These are phyloP conservation scores for Aspergillus unguis DNA, from an alignment of 2,329 filamentous ascomycete species.

Conservation along the genomic window DNA sequence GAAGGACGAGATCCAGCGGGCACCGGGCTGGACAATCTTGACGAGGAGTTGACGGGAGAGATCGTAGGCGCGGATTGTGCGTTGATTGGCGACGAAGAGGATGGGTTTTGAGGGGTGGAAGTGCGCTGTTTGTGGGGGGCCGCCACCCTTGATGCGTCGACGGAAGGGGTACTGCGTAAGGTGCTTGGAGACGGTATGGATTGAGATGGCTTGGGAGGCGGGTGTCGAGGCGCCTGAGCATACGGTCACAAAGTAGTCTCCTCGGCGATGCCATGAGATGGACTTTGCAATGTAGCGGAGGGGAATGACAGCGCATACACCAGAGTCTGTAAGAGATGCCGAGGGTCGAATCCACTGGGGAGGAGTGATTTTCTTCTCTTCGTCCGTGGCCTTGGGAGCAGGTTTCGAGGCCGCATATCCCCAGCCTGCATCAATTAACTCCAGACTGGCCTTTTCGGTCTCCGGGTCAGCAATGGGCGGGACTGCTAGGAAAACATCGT, in stretches of 20 bases:
- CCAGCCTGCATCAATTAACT: slow-evolving; percentile 82
- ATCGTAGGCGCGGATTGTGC: slow-evolving; percentile 90
- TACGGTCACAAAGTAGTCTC: slow-evolving; percentile 91
- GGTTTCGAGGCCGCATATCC: slow-evolving; percentile 72
- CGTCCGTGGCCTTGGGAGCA: slow-evolving; percentile 48
- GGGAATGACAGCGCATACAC: slow-evolving; percentile 76
- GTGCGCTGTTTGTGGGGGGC: slow-evolving; percentile 77
- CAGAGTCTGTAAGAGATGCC: slow-evolving; percentile 65
- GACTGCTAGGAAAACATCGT: slow-evolving; percentile 80
- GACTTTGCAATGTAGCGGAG: slow-evolving; percentile 79
- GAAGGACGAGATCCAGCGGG: slow-evolving; percentile 90
- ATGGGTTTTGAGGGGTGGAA: slow-evolving; percentile 93
- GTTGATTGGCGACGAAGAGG: slow-evolving; percentile 94
- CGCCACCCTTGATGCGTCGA: slow-evolving; percentile 63
- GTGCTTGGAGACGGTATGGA: slow-evolving; percentile 94
- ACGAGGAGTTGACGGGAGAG: slow-evolving; percentile 85
- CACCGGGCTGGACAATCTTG: slow-evolving; percentile 89
- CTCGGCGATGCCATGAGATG: slow-evolving; percentile 87
- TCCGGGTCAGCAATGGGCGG: slow-evolving; percentile 70
- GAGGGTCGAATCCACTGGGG: slow-evolving; percentile 82
- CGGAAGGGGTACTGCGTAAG: slow-evolving; percentile 93
- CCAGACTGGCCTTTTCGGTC: slow-evolving; percentile 69
- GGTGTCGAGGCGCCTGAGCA: slow-evolving; percentile 61
- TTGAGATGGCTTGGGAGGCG: slow-evolving; percentile 67
- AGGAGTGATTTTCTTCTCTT: slow-evolving; percentile 66